Conservation (phyloP, 2,329 filamentous ascomycete species). For the Dothiorella sarmentorum region DNA sequence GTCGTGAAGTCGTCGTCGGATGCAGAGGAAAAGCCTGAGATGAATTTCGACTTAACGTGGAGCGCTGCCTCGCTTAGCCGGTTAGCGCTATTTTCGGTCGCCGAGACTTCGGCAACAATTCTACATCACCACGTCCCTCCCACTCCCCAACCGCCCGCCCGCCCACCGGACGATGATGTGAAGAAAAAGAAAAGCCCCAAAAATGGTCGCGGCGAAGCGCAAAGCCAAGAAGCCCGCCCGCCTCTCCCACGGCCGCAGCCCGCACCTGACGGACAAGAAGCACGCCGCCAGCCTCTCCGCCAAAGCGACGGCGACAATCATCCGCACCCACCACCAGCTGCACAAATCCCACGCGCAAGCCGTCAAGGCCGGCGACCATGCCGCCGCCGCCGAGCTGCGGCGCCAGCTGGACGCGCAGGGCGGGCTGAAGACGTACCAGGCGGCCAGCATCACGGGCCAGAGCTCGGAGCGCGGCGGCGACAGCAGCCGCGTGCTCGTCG, state of each 20-base stretch:
- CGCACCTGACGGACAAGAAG: conserved; percentile 29
- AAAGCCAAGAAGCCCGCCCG: conserved; percentile 24
- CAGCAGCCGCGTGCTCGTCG: conserved; percentile 56
- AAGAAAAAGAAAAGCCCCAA: neutral
- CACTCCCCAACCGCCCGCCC: neutral
- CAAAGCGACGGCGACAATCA: conserved; percentile 56
- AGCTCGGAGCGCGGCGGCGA: conserved; percentile 60
- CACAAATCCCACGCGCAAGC: conserved; percentile 56
- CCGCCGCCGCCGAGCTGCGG: conserved; percentile 43
- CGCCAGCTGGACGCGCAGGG: conserved; percentile 54
- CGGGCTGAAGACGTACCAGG: conserved; percentile 58
- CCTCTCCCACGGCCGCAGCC: conserved; percentile 35
- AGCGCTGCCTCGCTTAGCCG: conserved; percentile 7
- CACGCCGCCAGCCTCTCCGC: conserved; percentile 48
- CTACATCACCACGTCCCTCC: neutral
- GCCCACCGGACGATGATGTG: conserved; percentile 11
- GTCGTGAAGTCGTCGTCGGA: conserved; percentile 27
- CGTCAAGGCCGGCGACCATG: conserved; percentile 39
- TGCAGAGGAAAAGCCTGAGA: conserved; percentile 17
- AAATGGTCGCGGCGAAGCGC: conserved; percentile 18
- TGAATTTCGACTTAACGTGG: conserved; percentile 13
- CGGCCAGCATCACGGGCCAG: conserved; percentile 61
- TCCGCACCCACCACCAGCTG: conserved; percentile 58
- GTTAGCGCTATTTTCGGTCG: neutral
- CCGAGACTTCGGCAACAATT: conserved; percentile 8